These are phyloP conservation scores for Leishmania mexicana DNA, from an alignment of 208 protist species.

Conservation along the genomic window DNA sequence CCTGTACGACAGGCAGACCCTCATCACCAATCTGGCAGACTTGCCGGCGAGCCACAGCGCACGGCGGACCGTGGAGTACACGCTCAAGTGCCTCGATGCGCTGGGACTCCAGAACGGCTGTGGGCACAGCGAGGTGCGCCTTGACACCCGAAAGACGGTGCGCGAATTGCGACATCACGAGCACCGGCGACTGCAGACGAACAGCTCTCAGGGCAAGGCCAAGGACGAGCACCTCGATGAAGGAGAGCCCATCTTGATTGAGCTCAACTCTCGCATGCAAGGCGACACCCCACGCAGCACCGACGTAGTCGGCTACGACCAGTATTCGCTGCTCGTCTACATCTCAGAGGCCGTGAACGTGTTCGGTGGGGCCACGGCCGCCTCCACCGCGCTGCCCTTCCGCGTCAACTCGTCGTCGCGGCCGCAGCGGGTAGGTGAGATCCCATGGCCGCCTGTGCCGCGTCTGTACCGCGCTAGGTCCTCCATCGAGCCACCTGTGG, in stretches of 20 bases:
- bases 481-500: neutral
- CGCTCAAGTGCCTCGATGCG: constrained; percentile 67
- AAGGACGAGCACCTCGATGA: neutral
- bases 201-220: neutral
- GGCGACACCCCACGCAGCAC: constrained; percentile 75
- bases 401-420: constrained; percentile 1
- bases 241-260: constrained; percentile 81
- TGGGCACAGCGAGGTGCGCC: constrained; percentile 85
- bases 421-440: constrained; percentile 3
- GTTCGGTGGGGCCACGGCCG: constrained; percentile 37
- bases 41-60: constrained; percentile 39
- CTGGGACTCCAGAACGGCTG: constrained; percentile 78
- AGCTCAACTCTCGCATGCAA: constrained; percentile 87
- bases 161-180: neutral
- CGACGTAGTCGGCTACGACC: constrained; percentile 78
- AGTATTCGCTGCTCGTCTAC: constrained; percentile 79
- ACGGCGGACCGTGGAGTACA: constrained; percentile 77
- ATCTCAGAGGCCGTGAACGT: constrained; percentile 50
- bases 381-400: constrained; percentile 22
- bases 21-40: constrained; percentile 56
- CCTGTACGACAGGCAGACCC: constrained; percentile 78
- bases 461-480: constrained; percentile 49
- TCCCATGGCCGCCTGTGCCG: constrained; percentile 82
- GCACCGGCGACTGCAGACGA: neutral
- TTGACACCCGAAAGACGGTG: constrained; percentile 55